These are phyloP conservation scores for Saturnispora sanitii DNA, from an alignment of 805 yeast species.

Conservation along the genomic window DNA sequence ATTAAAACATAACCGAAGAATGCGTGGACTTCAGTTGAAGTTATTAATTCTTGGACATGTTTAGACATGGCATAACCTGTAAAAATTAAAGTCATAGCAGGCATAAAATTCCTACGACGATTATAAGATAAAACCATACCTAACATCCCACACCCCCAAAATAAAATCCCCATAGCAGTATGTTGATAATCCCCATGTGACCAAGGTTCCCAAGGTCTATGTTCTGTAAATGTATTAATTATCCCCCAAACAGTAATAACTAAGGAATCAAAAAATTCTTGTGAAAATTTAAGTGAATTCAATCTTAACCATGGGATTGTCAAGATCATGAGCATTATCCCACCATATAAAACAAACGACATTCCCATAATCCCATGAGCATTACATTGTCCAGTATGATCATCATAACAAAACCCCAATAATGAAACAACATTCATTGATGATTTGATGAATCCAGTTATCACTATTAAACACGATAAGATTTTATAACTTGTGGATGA, in stretches of 20 bases:
- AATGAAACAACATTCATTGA: slow-evolving; percentile 77
- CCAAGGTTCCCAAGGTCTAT: slow-evolving; percentile 87
- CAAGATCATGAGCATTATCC: slow-evolving; percentile 54
- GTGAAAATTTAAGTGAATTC: slow-evolving; percentile 44
- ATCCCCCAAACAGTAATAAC: slow-evolving; percentile 87
- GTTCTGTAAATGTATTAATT: slow-evolving; percentile 92
- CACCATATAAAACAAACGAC: slow-evolving; percentile 75
- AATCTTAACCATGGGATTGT: slow-evolving; percentile 67
- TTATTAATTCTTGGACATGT: slow-evolving; percentile 64
- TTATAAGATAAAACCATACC: slow-evolving; percentile 71
- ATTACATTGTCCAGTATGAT: slow-evolving; percentile 85
- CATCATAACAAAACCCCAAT: slow-evolving; percentile 78
- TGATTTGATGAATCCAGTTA: slow-evolving; percentile 70
- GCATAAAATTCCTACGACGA: slow-evolving; percentile 63
- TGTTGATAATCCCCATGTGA: slow-evolving; percentile 90
- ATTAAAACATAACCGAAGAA: slow-evolving; percentile 78
- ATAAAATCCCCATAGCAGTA: slow-evolving; percentile 90
- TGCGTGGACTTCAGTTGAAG: slow-evolving; percentile 81
- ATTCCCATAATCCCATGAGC: slow-evolving; percentile 98
- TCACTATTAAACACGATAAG: slow-evolving; percentile 35
- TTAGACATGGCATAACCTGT: slow-evolving; percentile 95
- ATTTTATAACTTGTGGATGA: slow-evolving; percentile 32
- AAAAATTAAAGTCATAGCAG: slow-evolving; percentile 70
- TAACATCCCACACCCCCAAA: slow-evolving; percentile 91
- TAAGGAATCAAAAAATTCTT: slow-evolving; percentile 75